A percentile compares a stretch with the other conserved stretches of the same genome.
phyloP scores from a whole-genome alignment of 305 asterid genomes.

The Salvia sclarea region DNA sequence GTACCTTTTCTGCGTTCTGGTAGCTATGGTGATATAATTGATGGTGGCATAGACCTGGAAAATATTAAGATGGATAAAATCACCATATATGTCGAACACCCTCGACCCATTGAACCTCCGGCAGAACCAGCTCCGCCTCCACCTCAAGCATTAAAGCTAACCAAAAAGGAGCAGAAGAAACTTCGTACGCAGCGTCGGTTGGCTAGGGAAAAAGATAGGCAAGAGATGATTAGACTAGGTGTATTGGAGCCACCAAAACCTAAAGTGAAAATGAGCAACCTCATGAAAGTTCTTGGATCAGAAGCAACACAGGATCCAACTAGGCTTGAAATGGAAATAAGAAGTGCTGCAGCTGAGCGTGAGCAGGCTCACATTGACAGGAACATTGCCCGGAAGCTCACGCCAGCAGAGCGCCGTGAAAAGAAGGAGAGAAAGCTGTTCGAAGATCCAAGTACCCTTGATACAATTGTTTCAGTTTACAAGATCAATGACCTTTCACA shows the following conservation, averaged over 20 bases:
- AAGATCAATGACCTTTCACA: slow-evolving; percentile 82
- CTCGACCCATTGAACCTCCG: slow-evolving; percentile 92
- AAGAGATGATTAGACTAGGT: slow-evolving; percentile 93
- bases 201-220: slow-evolving; percentile 82
- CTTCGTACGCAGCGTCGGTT: slow-evolving; percentile 84
- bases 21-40: slow-evolving; percentile 51
- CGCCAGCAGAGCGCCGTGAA: slow-evolving; percentile 90
- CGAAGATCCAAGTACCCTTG: slow-evolving; percentile 54
- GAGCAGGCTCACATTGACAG: slow-evolving; percentile 95
- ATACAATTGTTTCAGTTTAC: slow-evolving; percentile 77
- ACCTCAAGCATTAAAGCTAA: slow-evolving; percentile 91
- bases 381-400: slow-evolving; percentile 85
- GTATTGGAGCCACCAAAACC: slow-evolving; percentile 88
- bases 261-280: slow-evolving; percentile 95
- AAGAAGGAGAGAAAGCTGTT: slow-evolving; percentile 90
- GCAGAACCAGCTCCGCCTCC: slow-evolving; percentile 92
- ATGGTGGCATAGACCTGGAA: slow-evolving; percentile 46
- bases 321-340: slow-evolving; percentile 83
- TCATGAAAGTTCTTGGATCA: slow-evolving; percentile 92
- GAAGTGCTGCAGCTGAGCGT: slow-evolving; percentile 98
- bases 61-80: slow-evolving; percentile 69
- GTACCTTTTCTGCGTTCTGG: slow-evolving; percentile 64
- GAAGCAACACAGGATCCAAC: slow-evolving; percentile 99
- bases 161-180: slow-evolving; percentile 94
- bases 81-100: slow-evolving; percentile 83